phyloP scores from a whole-genome alignment of 345 rosid genomes.

The Angophora floribunda region DNA sequence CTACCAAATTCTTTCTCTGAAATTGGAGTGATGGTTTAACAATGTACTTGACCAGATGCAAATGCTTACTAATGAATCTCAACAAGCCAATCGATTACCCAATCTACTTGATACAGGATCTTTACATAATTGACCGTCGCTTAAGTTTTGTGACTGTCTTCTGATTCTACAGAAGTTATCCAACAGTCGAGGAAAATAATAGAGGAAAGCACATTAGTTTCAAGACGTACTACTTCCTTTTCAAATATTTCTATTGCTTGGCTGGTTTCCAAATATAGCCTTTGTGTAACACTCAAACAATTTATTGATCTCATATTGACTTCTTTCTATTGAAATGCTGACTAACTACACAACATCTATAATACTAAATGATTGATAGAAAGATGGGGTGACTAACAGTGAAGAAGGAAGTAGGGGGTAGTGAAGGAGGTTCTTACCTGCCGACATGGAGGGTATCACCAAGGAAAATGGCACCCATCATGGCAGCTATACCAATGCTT shows the following conservation, averaged over 20 bases:
- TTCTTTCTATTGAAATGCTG: background rate
- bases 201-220: background rate
- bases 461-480: slow-evolving; percentile 30
- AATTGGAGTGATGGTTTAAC: background rate
- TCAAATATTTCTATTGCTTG: background rate
- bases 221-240: background rate
- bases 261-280: background rate
- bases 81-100: background rate
- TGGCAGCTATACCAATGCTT: slow-evolving; percentile 41
- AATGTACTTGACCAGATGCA: background rate
- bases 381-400: background rate
- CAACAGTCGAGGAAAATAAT: background rate
- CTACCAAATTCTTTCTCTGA: background rate
- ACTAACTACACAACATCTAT: background rate
- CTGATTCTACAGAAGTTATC: background rate
- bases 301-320: background rate
- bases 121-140: background rate
- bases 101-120: background rate
- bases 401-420: background rate
- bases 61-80: background rate
- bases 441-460: slow-evolving; percentile 39
- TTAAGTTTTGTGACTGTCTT: background rate
- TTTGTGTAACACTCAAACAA: background rate
- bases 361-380: background rate
- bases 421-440: slow-evolving; percentile 15